Evolutionary conservation across 2,329 filamentous ascomycete species (phyloP), one percentile per base, ranked within the genome.

Genomic region (Colletotrichum sp.): DNA sequence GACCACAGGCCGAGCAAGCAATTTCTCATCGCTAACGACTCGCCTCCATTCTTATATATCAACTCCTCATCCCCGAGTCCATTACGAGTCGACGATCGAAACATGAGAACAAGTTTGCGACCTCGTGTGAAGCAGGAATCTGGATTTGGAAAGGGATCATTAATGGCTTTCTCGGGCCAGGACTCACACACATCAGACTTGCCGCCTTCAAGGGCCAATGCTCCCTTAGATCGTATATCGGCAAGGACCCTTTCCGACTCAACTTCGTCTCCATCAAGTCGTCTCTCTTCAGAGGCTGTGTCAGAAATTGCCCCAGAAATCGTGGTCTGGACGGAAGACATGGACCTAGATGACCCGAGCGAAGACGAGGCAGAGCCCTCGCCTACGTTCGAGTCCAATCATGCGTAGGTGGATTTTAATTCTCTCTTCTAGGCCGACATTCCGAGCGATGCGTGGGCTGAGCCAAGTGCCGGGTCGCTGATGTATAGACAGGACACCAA

Each of bases 261-360:
- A 27, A 66, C 66, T 59, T 66, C 69, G 55, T 51, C 75, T 15
- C 31, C 66, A 18, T 47, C 66, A 43, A 83, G 80, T 71, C 82
- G 79, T 76, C 79, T 78, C 63, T 82, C 77, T 68, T 81, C 81
- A 27, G 81, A 83, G 59, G 75, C 78, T 27, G 77, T 79, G 8
- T 80, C 80, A 61, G 82, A 86, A 47, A 82, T 83, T 38, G 83
- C 82, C 5, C 80, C 83, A 6, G 85, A 86, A 73, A 87, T 87
- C 31, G 78, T 87, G 6, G 86, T 87, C 21, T 86, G 85, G 82
- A 86, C 84, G 34, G 85, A 83, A 69, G 80, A 83, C 16, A 85
- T 86, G 81, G 82, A 82, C 31, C 72, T 79, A 27, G 79, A 79
- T 72, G 74, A 77, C 6, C 71, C 78, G 31, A 69, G 59, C 15